Evolutionary conservation across 148 eudicot genomes (phyloP).

Genomic region (Rhododendron simsii): DNA sequence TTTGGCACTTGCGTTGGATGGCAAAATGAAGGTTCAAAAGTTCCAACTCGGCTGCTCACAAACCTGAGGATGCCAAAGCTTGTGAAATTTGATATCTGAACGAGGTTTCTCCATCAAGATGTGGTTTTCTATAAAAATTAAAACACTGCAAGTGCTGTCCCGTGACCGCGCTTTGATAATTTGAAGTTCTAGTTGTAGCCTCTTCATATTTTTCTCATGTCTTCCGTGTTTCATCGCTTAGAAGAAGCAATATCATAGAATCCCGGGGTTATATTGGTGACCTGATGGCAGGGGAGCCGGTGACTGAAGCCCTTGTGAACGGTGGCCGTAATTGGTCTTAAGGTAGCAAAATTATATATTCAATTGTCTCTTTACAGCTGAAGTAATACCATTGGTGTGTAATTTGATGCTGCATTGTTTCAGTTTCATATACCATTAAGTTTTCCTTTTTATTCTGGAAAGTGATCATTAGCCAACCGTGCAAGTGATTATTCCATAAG

Average conservation of each 20-base stretch:
- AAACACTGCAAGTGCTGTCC: neutral
- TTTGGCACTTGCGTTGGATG: conserved; percentile 82
- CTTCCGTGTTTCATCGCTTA: too few species aligned
- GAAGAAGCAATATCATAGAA: neutral
- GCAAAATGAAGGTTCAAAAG: conserved; percentile 62
- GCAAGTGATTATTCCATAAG: too few species aligned
- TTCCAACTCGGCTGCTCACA: conserved; percentile 70
- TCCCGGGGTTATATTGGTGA: neutral
- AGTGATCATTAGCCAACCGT: neutral
- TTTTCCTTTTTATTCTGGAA: neutral
- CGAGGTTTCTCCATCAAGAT: neutral
- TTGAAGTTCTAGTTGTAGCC: neutral
- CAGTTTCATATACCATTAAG: neutral
- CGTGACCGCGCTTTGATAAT: neutral
- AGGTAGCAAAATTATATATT: neutral
- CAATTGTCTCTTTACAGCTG: neutral
- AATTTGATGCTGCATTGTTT: neutral
- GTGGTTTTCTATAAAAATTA: neutral
- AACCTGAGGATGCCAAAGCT: conserved; percentile 20
- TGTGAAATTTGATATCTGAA: neutral
- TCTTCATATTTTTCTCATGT: neutral
- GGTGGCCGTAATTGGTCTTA: neutral
- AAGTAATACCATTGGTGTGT: neutral
- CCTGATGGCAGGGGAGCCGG: neutral
- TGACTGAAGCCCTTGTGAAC: neutral